Evolutionary conservation across 148 eudicot genomes (phyloP).

Genomic region (Agrostemma githago): DNA sequence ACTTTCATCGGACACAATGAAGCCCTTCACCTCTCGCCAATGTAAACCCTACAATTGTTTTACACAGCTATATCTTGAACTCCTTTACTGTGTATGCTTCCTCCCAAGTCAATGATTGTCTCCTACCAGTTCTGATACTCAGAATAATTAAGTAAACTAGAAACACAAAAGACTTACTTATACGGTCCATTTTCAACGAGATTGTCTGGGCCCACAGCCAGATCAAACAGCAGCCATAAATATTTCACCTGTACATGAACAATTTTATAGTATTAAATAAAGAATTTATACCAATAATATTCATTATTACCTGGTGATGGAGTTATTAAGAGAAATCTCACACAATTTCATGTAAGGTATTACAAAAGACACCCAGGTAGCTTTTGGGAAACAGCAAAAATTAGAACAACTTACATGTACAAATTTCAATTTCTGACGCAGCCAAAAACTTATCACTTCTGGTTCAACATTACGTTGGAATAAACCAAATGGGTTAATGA

Average conservation of each 20-base stretch:
- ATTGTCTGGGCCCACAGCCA: slow-evolving; percentile 96
- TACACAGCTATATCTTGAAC: neutral
- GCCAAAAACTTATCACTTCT: neutral
- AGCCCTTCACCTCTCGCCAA: neutral
- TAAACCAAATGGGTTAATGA: neutral
- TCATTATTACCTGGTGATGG: neutral
- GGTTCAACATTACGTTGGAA: neutral
- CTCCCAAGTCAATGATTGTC: neutral
- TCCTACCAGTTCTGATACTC: neutral
- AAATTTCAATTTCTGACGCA: neutral
- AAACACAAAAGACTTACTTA: slow-evolving; percentile 48
- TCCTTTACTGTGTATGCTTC: neutral
- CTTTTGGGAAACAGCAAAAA: neutral
- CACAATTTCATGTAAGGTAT: neutral
- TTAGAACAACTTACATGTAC: neutral
- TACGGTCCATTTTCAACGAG: slow-evolving; percentile 97
- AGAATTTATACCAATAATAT: neutral
- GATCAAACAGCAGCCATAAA: slow-evolving; percentile 94
- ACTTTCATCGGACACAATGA: neutral
- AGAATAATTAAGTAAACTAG: neutral
- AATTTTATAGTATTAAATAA: neutral
- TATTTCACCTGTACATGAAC: slow-evolving; percentile 68
- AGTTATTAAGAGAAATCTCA: neutral
- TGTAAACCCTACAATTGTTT: neutral
- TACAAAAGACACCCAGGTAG: neutral